Conservation (phyloP, 345 rosid genomes). For the Eucalyptus regnans region DNA sequence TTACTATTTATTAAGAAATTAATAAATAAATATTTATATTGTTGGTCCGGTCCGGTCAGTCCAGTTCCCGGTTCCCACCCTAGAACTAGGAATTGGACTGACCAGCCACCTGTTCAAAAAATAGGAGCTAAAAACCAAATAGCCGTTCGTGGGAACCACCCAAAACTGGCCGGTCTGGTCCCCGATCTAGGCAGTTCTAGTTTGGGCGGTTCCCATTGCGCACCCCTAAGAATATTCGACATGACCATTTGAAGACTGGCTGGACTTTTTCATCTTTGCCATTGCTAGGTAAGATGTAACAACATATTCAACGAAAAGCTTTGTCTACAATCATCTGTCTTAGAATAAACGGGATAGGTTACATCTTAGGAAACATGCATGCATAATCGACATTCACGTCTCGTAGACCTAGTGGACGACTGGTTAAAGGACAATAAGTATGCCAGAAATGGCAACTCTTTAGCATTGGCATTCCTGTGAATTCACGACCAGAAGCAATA, state of each 20-base stretch:
- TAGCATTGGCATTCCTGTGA: background rate
- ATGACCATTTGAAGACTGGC: background rate
- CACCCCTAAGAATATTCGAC: background rate
- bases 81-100: accelerated
- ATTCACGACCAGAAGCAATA: background rate
- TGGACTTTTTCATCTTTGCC: background rate
- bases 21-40: no score
- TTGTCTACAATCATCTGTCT: background rate
- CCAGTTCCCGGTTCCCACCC: no score
- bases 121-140: accelerated
- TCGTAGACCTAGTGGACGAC: background rate
- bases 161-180: accelerated
- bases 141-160: accelerated
- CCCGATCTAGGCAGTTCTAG: accelerated
- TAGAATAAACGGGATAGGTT: background rate
- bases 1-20: no score
- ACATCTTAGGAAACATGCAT: background rate
- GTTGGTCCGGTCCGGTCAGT: accelerated
- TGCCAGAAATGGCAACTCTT: background rate
- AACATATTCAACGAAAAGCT: background rate
- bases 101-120: no score
- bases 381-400: background rate
- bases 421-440: background rate
- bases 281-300: background rate
- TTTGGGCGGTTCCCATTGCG: no score